Conservation (phyloP, 768 basidiomycete species). For the Lentinula sp. region DNA sequence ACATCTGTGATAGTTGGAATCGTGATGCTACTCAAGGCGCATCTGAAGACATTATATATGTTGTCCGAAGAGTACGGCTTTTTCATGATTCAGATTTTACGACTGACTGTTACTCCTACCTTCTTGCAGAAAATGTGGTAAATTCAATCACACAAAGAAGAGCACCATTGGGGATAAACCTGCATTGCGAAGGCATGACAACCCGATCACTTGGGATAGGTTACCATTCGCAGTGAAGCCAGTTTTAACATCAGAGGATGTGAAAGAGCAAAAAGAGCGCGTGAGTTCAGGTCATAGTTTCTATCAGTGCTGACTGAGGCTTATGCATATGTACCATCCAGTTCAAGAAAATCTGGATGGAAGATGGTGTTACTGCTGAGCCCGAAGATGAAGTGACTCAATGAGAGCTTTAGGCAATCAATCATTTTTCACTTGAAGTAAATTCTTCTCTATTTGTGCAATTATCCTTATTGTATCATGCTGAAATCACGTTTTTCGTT, state of each 20-base stretch:
- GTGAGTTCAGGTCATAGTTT: slow-evolving; percentile 35
- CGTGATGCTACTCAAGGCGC: slow-evolving; percentile 80
- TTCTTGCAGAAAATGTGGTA: slow-evolving; percentile 74
- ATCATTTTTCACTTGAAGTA: too few species aligned
- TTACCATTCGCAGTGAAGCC: slow-evolving; percentile 61
- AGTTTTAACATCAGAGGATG: slow-evolving; percentile 58
- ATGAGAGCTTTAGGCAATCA: not conserved
- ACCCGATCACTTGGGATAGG: slow-evolving; percentile 66
- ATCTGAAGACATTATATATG: slow-evolving; percentile 79
- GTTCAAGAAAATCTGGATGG: slow-evolving; percentile 79
- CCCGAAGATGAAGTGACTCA: slow-evolving; percentile 41
- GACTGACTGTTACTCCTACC: slow-evolving; percentile 1
- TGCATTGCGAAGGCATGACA: slow-evolving; percentile 55
- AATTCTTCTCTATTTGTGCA: not conserved
- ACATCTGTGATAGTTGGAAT: slow-evolving; percentile 77
- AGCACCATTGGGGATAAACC: slow-evolving; percentile 83
- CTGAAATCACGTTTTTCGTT: too few species aligned
- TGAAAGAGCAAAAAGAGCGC: slow-evolving; percentile 50
- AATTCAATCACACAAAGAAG: slow-evolving; percentile 86
- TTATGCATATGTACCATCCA: slow-evolving; percentile 19
- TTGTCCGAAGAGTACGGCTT: slow-evolving; percentile 83
- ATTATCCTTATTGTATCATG: not conserved
- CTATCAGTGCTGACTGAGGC: not conserved
- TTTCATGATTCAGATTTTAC: not conserved
- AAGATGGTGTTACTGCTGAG: slow-evolving; percentile 70